Base-by-base conservation (phyloP, 2,329 filamentous ascomycete genomes). In the Cercospora beticola region DNA sequence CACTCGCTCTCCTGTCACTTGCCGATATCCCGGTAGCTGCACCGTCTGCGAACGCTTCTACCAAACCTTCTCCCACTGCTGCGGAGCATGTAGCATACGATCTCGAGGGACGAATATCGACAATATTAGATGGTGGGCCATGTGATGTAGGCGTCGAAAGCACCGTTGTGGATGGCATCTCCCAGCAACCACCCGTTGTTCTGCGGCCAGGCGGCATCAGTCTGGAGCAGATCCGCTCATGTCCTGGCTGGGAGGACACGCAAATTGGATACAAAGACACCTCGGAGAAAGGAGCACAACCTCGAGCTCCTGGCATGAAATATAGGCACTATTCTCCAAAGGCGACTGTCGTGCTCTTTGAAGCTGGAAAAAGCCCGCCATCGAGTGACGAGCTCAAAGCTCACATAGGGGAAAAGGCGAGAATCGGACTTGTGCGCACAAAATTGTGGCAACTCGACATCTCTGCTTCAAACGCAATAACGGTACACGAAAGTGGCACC, bases 261-360 rank as follows among this genome's bases (percentile, higher is more conserved):
- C 84, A 86, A 70, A 88, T 90, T 68, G 94, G 87, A 10, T 98
- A 97, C 79, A 89, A 90, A 76, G 93, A 97, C 75, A 86, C 86
- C 67, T 88, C 88, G 16, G 88, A 92, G 74, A 84, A 70, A 52
- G 90, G 87, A 5, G 87, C 86, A 62, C 82, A 80, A 9, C 95
- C 95, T 0, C 86, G 92, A 66, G 95, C 95, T 0, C 95, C 95
- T 0, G 95, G 95, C 0, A 99, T 99, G 95, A 99, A 99, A 81
- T 99, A 99, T 79, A 92, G 95, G 78, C 95, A 99, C 79, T 99
- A 99, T 77, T 97, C 94, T 54, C 95, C 95, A 0, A 92, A 90
- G 79, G 96, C 95, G 0, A 88, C 86, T 57, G 94, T 99, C 18
- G 66, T 78, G 16, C 64, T 78, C 8, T 97, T 93, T 77, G 92